phyloP scores from a whole-genome alignment of 192 early-diverging fungal genomes.

The Backusella liffmaniae region DNA sequence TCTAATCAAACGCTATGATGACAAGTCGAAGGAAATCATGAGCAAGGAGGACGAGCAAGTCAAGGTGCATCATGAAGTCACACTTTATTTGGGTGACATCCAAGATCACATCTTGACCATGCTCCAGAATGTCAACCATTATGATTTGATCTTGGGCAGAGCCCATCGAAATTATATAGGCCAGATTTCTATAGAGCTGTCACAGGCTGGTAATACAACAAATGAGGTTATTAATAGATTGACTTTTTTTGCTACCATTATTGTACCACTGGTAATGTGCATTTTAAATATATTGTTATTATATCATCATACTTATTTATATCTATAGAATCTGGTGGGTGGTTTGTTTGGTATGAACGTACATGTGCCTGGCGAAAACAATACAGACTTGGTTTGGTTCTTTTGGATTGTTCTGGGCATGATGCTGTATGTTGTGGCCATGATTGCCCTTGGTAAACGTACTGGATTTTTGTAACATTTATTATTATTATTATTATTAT shows the following conservation, averaged over 20 bases:
- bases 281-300: not conserved
- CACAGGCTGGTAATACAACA: constrained; percentile 74
- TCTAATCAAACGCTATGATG: constrained; percentile 56
- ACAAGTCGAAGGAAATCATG: constrained; percentile 18
- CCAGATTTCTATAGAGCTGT: constrained; percentile 73
- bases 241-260: constrained; percentile 83
- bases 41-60: constrained; percentile 10
- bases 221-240: constrained; percentile 88
- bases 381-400: constrained; percentile 18
- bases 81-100: constrained; percentile 77
- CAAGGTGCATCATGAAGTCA: constrained; percentile 54
- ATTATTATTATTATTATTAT: not conserved
- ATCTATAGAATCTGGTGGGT: constrained; percentile 56
- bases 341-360: constrained; percentile 68
- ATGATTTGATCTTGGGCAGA: constrained; percentile 69
- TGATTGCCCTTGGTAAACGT: constrained; percentile 21
- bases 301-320: not conserved
- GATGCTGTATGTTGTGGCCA: constrained; percentile 7
- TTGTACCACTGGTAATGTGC: constrained; percentile 72
- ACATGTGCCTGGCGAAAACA: constrained; percentile 11
- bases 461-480: constrained; percentile 17
- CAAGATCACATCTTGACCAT: constrained; percentile 78
- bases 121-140: constrained; percentile 63
- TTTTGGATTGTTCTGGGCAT: constrained; percentile 30
- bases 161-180: constrained; percentile 83